Base-by-base conservation (phyloP, 164 flowering plant species). In the Dillenia suffruticosa region DNA sequence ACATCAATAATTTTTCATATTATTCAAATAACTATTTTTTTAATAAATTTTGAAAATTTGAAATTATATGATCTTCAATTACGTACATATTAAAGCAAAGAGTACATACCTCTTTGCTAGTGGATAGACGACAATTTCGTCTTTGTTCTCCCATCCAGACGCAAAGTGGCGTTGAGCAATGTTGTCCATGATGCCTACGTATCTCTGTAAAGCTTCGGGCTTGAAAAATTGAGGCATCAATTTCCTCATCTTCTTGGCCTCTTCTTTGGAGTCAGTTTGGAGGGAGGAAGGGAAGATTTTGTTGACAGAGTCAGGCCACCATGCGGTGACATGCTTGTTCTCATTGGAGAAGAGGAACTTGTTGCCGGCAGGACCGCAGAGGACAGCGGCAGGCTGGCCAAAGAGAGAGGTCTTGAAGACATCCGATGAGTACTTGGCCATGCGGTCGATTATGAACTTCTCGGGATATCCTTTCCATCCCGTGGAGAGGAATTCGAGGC, bases 341-440 rank as follows among this genome's bases (percentile, higher is more conserved):
- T 70, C 74, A 40, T 70, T 70, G 32, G 74, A 65, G 59, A 70
- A 70, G 46, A 70, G 26, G 62, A 70, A 70, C 69, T 65, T 70
- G 74, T 70, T 70, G 14, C 69, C 61, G 9, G 49, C 49, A 0
- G 66, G 11, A 43, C 74, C 74, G 45, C 69, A 56, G 51, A 70
- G 22, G 46, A 70, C 69, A 9, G 69, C 74, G 0, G 66, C 58
- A 1, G 65, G 54, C 12, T 69, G 64, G 0, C 74, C 76, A 8
- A 76, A 46, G 6, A 76, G 50, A 16, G 68, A 56, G 10, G 76
- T 76, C 50, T 62, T 76, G 63, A 76, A 76, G 48, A 76, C 60
- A 0, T 61, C 15, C 3, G 62, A 11, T 0, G 74, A 63, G 56
- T 8, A 69, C 10, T 68, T 54, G 13, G 46, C 12, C 62, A 67